phyloP scores from a whole-genome alignment of 805 yeast genomes.

The Ogataea methanolica region DNA sequence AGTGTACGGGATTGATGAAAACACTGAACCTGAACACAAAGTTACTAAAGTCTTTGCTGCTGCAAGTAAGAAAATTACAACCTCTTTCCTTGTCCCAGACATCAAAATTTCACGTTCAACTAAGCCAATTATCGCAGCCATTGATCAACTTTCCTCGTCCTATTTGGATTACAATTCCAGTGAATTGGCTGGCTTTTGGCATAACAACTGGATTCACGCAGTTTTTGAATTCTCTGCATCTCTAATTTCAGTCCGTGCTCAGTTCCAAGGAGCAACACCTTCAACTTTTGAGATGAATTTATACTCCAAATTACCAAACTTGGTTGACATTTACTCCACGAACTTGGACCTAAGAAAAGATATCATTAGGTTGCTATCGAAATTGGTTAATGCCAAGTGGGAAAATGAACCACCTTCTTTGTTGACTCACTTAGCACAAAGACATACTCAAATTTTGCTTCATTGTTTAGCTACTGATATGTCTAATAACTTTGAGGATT shows the following conservation, averaged over 20 bases:
- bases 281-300: conserved; percentile 63
- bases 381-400: conserved; percentile 54
- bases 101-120: conserved; percentile 49
- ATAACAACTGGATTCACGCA: conserved; percentile 43
- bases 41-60: conserved; percentile 47
- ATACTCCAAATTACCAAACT: conserved; percentile 48
- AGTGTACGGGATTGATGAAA: conserved; percentile 50
- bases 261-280: conserved; percentile 39
- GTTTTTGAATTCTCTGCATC: conserved; percentile 54
- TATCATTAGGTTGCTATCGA: conserved; percentile 52
- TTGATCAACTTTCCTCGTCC: conserved; percentile 40
- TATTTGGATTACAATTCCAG: conserved; percentile 5
- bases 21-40: conserved; percentile 30
- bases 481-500: conserved; percentile 49
- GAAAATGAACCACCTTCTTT: conserved; percentile 66
- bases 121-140: conserved; percentile 46
- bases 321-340: conserved; percentile 57
- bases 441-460: conserved; percentile 54
- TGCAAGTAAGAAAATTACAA: conserved; percentile 47
- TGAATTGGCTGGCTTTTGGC: conserved; percentile 44
- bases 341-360: conserved; percentile 42
- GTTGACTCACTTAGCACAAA: conserved; percentile 73
- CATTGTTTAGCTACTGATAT: conserved; percentile 59
- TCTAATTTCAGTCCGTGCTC: conserved; percentile 53
- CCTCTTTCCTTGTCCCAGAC: conserved; percentile 50